These are phyloP conservation scores for Aspergillus homomorphus DNA, from an alignment of 495 filamentous ascomycete genomes.

Conservation along the genomic window DNA sequence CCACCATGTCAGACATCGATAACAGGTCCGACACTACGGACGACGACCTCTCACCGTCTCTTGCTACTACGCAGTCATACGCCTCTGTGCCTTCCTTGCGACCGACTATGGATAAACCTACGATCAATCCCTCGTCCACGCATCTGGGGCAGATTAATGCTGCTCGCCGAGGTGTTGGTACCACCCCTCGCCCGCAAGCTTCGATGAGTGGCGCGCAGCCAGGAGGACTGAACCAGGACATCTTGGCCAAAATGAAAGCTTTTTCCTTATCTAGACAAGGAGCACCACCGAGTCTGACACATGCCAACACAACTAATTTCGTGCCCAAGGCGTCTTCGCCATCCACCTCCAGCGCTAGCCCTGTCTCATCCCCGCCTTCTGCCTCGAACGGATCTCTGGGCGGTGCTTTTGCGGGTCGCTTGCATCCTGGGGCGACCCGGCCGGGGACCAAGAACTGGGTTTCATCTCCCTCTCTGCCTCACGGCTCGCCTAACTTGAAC, in stretches of 20 bases:
- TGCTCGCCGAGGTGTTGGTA: conserved; percentile 54
- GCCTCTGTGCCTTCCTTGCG: conserved; percentile 29
- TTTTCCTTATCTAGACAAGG: conserved; percentile 67
- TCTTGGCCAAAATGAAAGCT: conserved; percentile 77
- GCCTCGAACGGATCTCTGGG: conserved; percentile 25
- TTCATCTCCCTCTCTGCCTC: conserved; percentile 47
- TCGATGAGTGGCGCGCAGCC: conserved; percentile 54
- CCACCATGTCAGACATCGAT: conserved; percentile 17
- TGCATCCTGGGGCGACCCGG: conserved; percentile 34
- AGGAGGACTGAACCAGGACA: conserved; percentile 67
- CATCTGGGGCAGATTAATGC: conserved; percentile 79
- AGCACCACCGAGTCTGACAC: conserved; percentile 38
- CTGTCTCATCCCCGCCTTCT: conserved; percentile 17
- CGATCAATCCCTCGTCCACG: conserved; percentile 72
- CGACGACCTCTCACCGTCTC: conserved; percentile 26
- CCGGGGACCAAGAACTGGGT: conserved; percentile 47
- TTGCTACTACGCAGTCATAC: conserved; percentile 7
- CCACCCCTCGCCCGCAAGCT: conserved; percentile 46
- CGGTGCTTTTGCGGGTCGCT: conserved; percentile 36
- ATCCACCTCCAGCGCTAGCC: conserved; percentile 12
- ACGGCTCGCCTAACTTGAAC: conserved; percentile 21
- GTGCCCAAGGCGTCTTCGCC: conserved; percentile 30
- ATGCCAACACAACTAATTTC: conserved; percentile 34
- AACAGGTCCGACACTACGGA: conserved; percentile 25
- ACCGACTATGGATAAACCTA: conserved; percentile 29